Base-by-base conservation (phyloP, 106 monocot species). In the Dioscorea zingiberensis region DNA sequence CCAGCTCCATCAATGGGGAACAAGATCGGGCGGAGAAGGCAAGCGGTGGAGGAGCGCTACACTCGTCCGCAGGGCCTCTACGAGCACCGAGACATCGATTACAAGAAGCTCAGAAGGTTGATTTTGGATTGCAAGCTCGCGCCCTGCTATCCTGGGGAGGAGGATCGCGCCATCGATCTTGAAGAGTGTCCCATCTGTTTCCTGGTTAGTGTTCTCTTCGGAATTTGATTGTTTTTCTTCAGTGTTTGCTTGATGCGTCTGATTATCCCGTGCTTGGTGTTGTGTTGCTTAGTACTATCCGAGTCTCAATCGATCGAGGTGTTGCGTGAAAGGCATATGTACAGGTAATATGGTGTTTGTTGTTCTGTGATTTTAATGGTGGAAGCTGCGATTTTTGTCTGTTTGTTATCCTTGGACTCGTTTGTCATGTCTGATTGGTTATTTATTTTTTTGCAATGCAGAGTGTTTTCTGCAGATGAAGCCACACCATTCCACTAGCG, bases 381-480 rank as follows among this genome's bases (percentile, higher is more conserved):
- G n/a, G n/a, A n/a, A n/a, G n/a, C n/a, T n/a, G n/a, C n/a, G n/a
- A n/a, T n/a, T n/a, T n/a, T n/a, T n/a, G n/a, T n/a, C n/a, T 65
- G 7, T 46, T 65, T 18, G n/a, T 53, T 24, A 3, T 26, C 51
- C 46, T 25, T 26, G 47, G 45, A 14, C 27, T 9, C 44, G 28
- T 19, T 55, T 38, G 21, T 59, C 16, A 48, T 32, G n/a, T 23
- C 51, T 23, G 51, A 26, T 64, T 27, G 27, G 19, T 66, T 16
- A n/a, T n/a, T n/a, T 16, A 38, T 17, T 27, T 54, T 47, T 60
- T 63, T 15, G 57, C 7, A 63, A 49, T 66, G 25, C 79, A 93
- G 91, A 97, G 73, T 97, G 97, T 63, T 97, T 97, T 74, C 79
- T 97, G 73, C 97, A 97, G 71, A 88, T 92, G 82, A 91, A 88